phyloP scores from a whole-genome alignment of 306 rosid species.

The Prunus armeniaca region DNA sequence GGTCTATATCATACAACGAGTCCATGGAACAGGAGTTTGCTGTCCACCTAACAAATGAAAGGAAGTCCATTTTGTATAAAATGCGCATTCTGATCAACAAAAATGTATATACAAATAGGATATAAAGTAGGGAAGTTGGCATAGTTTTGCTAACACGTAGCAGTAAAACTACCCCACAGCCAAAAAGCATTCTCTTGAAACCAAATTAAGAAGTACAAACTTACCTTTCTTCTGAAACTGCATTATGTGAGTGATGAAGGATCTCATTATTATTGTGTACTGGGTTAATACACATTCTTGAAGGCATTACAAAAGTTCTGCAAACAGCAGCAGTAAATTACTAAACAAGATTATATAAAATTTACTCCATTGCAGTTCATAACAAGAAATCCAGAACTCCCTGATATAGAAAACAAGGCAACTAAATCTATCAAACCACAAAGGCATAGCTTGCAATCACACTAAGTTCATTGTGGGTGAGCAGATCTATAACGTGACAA shows the following conservation, averaged over 20 bases:
- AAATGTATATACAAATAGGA: neutral
- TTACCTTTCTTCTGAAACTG: constrained; percentile 66
- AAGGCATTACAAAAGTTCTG: constrained; percentile 94
- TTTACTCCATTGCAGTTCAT: neutral
- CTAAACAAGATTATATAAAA: neutral
- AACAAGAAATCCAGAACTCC: neutral
- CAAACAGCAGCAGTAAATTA: constrained; percentile 27
- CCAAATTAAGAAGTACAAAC: constrained; percentile 2
- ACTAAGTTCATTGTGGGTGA: neutral
- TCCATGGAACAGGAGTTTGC: constrained; percentile 84
- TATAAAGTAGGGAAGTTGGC: neutral
- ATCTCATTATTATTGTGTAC: constrained; percentile 87
- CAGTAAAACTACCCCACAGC: neutral
- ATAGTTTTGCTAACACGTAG: neutral
- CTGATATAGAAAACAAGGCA: neutral
- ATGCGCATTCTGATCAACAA: neutral
- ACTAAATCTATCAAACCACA: neutral
- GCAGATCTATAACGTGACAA: neutral
- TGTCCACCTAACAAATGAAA: constrained; percentile 64
- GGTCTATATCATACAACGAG: constrained; percentile 69
- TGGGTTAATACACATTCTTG: constrained; percentile 93
- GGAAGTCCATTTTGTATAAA: constrained; percentile 17
- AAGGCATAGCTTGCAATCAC: neutral
- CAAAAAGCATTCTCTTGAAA: constrained; percentile 1
- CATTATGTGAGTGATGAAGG: constrained; percentile 51